Evolutionary conservation across 495 filamentous ascomycete genomes (phyloP).

Genomic region (Chlorociboria aeruginascens): DNA sequence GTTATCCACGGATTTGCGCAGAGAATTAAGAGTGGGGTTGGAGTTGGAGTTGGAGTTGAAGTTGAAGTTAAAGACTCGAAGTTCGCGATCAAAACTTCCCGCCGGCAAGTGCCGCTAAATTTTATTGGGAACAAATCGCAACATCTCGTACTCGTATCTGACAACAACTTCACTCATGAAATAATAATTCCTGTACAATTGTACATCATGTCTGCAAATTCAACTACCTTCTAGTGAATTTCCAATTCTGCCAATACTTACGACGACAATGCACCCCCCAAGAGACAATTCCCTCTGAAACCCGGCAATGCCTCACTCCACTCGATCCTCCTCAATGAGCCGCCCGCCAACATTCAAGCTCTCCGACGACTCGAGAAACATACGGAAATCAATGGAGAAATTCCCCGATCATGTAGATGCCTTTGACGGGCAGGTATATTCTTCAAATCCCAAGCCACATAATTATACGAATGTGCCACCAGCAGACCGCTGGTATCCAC

Average conservation of each 20-base stretch:
- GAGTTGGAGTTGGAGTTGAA: too few species aligned
- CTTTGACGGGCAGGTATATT: conserved; percentile 2
- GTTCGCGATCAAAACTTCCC: neutral
- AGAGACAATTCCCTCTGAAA: conserved; percentile 3
- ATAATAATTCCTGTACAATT: too few species aligned
- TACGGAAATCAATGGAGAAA: conserved; percentile 33
- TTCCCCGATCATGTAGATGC: conserved; percentile 40
- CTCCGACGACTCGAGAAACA: conserved; percentile 22
- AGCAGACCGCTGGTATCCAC: conserved; percentile 38
- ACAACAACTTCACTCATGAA: too few species aligned
- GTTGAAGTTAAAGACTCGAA: too few species aligned
- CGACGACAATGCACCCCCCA: conserved; percentile 3
- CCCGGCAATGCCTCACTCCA: conserved; percentile 29
- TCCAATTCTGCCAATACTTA: neutral
- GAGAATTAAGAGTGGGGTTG: too few species aligned
- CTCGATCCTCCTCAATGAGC: conserved; percentile 9
- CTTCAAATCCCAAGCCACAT: conserved; percentile 20
- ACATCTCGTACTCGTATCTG: too few species aligned
- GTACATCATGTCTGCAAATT: neutral
- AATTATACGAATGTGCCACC: conserved; percentile 22
- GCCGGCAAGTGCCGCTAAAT: neutral
- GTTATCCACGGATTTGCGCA: too few species aligned
- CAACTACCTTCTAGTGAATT: too few species aligned
- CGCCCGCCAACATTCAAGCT: conserved; percentile 20
- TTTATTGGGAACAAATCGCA: too few species aligned